Evolutionary conservation across 371 early-diverging fungal genomes (phyloP), one percentile per base, ranked within the genome.

Genomic region (Lichtheimia ramosa): DNA sequence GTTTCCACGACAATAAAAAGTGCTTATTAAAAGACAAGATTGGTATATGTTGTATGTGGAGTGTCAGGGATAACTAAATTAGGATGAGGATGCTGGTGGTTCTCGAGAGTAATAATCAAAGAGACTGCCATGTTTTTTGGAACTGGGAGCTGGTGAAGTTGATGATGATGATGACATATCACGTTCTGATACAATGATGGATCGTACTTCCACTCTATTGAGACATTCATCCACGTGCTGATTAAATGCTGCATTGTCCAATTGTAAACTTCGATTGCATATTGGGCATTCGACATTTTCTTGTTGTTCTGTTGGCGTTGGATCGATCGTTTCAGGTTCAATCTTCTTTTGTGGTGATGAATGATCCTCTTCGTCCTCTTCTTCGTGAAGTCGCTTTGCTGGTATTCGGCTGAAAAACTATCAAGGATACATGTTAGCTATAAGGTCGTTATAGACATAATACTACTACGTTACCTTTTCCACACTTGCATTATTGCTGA

Each of bases 151-250:
- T 7, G 46, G 10, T 21, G 43, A 43, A n/a, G n/a, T n/a, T 18
- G 43, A 43, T 18, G 43, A 43, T 0, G 43, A 43, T 5, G 46
- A 46, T 18, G 46, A 3, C 16, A 10, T 46, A 46, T 21, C 46
- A 18, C 46, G 46, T 16, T 55, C 56, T 55, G 56, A 34, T 4
- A 42, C 16, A n/a, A 55, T 15, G 8, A 55, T 55, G 2, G 56
- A 21, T 43, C 43, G 8, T 8, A 55, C 56, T 23, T 41, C 56
- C 8, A 18, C 41, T 41, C 61, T 16, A 41, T 53, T 79, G 12
- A 79, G 42, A 48, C 79, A 79, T 48, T 68, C 70, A 48, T 79
- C 79, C 5, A 79, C 67, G 48, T 79, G 79, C 10, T 60, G 46
- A 24, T 79, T 79, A 18, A 79, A 70, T 6, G 55, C 42, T 1